Conservation (phyloP, 148 eudicot species). For the Fagopyrum homotropicum region DNA sequence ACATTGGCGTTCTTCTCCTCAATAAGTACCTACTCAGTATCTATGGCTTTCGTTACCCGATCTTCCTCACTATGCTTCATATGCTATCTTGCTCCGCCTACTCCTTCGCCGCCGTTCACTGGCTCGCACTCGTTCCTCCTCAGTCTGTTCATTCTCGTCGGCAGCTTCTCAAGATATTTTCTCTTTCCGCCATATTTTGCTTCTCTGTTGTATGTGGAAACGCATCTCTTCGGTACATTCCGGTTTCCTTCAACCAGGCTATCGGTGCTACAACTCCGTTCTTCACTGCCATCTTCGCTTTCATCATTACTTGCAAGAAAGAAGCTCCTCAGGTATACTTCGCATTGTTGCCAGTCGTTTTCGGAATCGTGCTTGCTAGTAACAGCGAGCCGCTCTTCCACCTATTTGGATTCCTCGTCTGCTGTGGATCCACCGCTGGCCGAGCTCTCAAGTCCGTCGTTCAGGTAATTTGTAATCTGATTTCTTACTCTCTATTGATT, state of each 20-base stretch:
- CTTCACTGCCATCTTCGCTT: constrained; percentile 77
- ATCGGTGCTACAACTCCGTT: constrained; percentile 89
- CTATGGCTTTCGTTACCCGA: constrained; percentile 73
- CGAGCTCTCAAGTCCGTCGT: constrained; percentile 77
- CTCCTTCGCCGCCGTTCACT: constrained; percentile 37
- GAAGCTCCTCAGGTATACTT: constrained; percentile 52
- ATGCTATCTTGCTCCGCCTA: constrained; percentile 63
- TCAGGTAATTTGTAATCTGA: constrained; percentile 20
- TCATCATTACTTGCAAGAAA: constrained; percentile 54
- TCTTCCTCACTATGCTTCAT: constrained; percentile 73
- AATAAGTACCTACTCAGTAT: constrained; percentile 73
- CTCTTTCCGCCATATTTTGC: constrained; percentile 54
- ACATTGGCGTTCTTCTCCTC: constrained; percentile 67
- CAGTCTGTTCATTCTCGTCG: constrained; percentile 47
- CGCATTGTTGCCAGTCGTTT: constrained; percentile 60
- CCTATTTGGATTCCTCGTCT: constrained; percentile 59
- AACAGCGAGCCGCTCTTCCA: constrained; percentile 76
- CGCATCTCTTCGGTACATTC: constrained; percentile 59
- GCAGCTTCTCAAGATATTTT: constrained; percentile 56
- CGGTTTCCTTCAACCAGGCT: constrained; percentile 80
- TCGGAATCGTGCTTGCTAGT: constrained; percentile 74
- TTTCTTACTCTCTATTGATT: not conserved
- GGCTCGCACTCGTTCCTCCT: constrained; percentile 45
- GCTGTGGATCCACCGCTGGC: constrained; percentile 77
- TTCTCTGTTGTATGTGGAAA: constrained; percentile 87